phyloP scores from a whole-genome alignment of 176 grass and related monocot genomes.

The Hyparrhenia diplandra region DNA sequence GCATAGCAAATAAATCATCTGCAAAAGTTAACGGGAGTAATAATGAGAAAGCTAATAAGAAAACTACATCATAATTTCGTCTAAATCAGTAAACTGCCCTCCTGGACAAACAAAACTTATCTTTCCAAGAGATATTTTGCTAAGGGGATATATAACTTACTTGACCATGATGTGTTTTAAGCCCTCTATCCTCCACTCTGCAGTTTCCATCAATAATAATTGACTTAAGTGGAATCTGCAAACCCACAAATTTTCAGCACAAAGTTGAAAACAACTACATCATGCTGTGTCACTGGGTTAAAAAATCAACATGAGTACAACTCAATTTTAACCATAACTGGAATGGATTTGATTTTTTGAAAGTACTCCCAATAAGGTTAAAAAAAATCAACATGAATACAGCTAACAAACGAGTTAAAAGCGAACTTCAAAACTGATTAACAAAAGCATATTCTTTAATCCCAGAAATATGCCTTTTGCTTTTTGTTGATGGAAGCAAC shows the following conservation, averaged over 20 bases:
- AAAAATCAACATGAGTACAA: too few relatives aligned
- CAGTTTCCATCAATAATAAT: conserved; percentile 88
- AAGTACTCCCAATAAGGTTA: not conserved
- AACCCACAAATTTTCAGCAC: conserved; percentile 5
- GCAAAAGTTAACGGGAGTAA: conserved; percentile 33
- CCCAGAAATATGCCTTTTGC: not conserved
- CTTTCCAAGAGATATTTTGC: not conserved
- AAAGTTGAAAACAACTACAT: conserved; percentile 18
- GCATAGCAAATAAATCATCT: conserved; percentile 92
- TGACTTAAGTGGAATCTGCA: conserved; percentile 64
- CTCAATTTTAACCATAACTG: not conserved
- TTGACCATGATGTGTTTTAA: conserved; percentile 94
- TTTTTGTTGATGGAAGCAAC: not conserved
- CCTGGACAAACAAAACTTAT: not conserved
- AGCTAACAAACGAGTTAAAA: not conserved
- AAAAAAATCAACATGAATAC: not conserved
- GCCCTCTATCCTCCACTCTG: conserved; percentile 91
- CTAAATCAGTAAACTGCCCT: not conserved
- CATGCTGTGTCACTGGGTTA: not conserved
- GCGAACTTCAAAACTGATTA: not conserved
- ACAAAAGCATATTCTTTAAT: not conserved
- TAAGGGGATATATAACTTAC: conserved; percentile 43
- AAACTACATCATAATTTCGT: not conserved
- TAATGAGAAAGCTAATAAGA: not conserved
- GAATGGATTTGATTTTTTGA: not conserved